Evolutionary conservation across 768 basidiomycete species (phyloP).

Genomic region (Boletus sp.): DNA sequence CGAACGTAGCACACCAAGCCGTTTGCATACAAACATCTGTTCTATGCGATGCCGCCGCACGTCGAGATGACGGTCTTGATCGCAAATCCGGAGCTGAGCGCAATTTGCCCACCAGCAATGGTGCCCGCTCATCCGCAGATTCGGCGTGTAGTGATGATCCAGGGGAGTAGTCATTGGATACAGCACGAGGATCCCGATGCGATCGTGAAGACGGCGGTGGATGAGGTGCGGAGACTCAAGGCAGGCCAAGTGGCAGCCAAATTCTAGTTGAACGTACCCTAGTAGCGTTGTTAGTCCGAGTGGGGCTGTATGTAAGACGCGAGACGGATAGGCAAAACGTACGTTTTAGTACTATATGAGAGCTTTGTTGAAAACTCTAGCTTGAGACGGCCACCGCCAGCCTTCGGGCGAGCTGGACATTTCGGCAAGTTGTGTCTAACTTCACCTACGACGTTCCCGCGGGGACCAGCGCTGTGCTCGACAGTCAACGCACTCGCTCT

Average conservation of each 20-base stretch:
- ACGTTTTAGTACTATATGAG: no score
- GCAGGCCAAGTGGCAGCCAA: neutral
- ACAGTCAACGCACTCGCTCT: no score
- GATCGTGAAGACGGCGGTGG: conserved; percentile 4
- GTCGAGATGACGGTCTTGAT: conserved; percentile 14
- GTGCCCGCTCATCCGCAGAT: conserved; percentile 5
- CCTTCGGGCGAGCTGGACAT: no score
- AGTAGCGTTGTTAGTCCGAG: no score
- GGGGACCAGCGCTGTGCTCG: no score
- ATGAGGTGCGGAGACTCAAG: conserved; percentile 9
- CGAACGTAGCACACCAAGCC: conserved; percentile 14
- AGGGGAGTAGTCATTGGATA: conserved; percentile 16
- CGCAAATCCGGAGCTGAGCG: conserved; percentile 8
- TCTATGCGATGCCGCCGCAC: conserved; percentile 8
- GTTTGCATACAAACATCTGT: conserved; percentile 11
- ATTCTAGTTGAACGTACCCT: no score
- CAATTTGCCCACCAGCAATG: conserved; percentile 1
- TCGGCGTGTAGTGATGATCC: neutral
- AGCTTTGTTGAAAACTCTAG: no score
- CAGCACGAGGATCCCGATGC: conserved; percentile 8
- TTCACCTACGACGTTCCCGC: no score
- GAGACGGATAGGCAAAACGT: no score
- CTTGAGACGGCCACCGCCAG: no score
- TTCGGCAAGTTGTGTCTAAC: no score
- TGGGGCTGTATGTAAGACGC: no score